Conservation (phyloP, 1,284 basidiomycete species). For the Phylloporus sp. region DNA sequence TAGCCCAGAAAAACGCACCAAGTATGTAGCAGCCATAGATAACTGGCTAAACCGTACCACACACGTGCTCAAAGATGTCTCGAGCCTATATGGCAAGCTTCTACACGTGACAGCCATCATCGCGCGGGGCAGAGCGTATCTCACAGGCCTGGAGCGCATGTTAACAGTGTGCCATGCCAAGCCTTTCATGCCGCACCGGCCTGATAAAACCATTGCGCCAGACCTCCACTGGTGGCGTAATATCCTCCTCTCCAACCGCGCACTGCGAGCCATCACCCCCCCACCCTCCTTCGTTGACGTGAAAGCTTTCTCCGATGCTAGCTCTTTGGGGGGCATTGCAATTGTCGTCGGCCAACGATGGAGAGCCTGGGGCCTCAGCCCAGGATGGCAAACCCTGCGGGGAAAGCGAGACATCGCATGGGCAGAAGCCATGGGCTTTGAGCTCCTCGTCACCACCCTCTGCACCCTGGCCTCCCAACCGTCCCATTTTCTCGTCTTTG, state of each 20-base stretch:
- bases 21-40: not conserved
- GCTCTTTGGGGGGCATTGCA: not conserved
- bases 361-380: constrained; percentile 4
- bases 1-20: not conserved
- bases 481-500: constrained; percentile 27
- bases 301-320: not conserved
- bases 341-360: not conserved
- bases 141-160: constrained; percentile 15
- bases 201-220: not conserved
- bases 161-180: not conserved
- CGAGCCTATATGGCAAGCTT: constrained; percentile 4
- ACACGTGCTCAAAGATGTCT: not conserved
- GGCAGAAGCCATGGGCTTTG: constrained; percentile 11
- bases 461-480: rapidly evolving
- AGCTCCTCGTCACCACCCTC: constrained; percentile 35
- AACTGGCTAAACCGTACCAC: not conserved
- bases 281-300: not conserved
- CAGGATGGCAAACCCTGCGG: not conserved
- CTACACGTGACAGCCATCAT: not conserved
- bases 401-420: constrained; percentile 18
- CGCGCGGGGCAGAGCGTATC: not conserved
- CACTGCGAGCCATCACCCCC: not conserved
- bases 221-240: not conserved
- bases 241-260: not conserved
- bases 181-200: constrained; percentile 6